Evolutionary conservation across 257 asterid genomes (phyloP).

Genomic region (Echites panduratus): DNA sequence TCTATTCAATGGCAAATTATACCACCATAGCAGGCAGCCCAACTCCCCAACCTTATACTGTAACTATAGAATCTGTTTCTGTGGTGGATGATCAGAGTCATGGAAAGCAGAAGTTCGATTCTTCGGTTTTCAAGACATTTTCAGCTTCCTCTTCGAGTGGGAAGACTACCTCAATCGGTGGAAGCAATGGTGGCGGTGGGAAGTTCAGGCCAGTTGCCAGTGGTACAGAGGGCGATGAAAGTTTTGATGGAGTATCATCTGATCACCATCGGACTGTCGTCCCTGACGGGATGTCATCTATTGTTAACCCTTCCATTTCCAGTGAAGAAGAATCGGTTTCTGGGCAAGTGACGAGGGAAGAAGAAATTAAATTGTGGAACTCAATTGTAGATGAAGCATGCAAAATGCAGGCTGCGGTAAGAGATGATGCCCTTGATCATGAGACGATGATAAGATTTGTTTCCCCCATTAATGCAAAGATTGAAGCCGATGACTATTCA

Average conservation of each 20-base stretch:
- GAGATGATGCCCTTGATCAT: constrained; percentile 55
- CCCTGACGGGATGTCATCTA: constrained; percentile 41
- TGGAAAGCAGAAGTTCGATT: constrained; percentile 37
- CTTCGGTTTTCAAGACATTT: constrained; percentile 40
- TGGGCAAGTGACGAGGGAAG: constrained; percentile 34
- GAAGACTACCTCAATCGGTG: constrained; percentile 50
- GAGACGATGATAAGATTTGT: constrained; percentile 51
- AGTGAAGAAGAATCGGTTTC: constrained; percentile 53
- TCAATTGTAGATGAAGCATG: constrained; percentile 67
- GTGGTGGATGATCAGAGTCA: constrained; percentile 36
- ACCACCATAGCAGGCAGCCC: constrained; percentile 50
- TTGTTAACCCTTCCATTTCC: constrained; percentile 31
- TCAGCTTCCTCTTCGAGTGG: constrained; percentile 51
- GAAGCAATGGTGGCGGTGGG: constrained; percentile 67
- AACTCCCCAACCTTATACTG: constrained; percentile 24
- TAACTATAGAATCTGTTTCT: constrained; percentile 36
- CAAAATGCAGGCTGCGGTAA: constrained; percentile 32
- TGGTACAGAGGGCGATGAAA: constrained; percentile 82
- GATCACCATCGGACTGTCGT: constrained; percentile 23
- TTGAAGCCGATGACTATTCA: constrained; percentile 47
- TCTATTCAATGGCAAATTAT: constrained; percentile 54
- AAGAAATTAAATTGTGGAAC: constrained; percentile 60
- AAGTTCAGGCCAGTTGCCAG: constrained; percentile 42
- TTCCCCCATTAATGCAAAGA: constrained; percentile 57
- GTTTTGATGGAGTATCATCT: constrained; percentile 36